These are phyloP conservation scores for Tulasnella sp. DNA, from an alignment of 768 basidiomycete genomes.

Conservation along the genomic window DNA sequence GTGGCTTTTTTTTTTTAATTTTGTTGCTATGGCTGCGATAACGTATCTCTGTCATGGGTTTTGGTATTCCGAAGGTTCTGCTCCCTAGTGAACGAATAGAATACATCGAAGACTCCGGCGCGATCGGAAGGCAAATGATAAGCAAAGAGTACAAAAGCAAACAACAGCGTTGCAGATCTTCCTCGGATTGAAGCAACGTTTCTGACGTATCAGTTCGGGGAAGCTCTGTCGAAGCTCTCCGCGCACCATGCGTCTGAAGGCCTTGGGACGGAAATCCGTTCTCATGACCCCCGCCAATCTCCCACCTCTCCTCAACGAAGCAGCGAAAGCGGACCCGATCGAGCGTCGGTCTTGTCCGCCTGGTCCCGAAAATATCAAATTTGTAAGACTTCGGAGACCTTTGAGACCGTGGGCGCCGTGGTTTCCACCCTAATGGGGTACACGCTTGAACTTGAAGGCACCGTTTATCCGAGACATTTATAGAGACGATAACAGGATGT, in stretches of 20 bases:
- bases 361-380: neutral
- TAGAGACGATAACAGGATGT: neutral
- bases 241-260: neutral
- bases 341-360: neutral
- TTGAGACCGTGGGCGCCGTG: neutral
- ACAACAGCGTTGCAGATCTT: neutral
- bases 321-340: neutral
- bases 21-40: neutral
- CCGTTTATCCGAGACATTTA: neutral
- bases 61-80: neutral
- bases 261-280: neutral
- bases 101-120: neutral
- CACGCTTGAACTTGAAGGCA: neutral
- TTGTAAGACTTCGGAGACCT: neutral
- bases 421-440: neutral
- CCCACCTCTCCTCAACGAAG: neutral
- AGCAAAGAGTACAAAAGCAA: neutral
- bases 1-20: neutral
- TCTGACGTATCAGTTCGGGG: neutral
- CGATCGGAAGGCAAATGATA: neutral
- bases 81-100: neutral
- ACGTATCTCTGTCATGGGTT: neutral
- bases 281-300: neutral
- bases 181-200: neutral
- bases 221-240: neutral